Evolutionary conservation across 192 early-diverging fungal genomes (phyloP).

Genomic region (Thamnidium elegans): DNA sequence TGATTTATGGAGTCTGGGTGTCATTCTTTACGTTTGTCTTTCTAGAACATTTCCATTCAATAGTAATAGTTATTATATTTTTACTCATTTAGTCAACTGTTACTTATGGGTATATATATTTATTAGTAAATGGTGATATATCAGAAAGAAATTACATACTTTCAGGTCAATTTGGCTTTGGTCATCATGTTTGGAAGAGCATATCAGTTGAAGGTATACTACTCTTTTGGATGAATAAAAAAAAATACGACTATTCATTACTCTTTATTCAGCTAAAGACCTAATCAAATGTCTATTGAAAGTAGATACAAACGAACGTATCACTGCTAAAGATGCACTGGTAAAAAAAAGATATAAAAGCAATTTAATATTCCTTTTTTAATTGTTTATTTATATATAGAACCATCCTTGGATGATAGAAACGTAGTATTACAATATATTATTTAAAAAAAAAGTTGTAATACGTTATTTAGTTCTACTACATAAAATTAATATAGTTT

Average conservation of each 20-base stretch:
- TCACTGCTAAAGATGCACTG: background rate
- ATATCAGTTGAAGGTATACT: background rate
- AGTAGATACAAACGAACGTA: background rate
- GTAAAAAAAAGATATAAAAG: background rate
- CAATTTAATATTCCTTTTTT: background rate
- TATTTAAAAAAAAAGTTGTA: too few relatives aligned
- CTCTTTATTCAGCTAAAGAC: background rate
- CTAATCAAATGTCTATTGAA: background rate
- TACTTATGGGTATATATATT: background rate
- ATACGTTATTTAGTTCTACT: too few relatives aligned
- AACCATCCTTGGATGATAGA: background rate
- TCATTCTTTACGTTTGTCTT: constrained; percentile 90
- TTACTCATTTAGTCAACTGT: background rate
- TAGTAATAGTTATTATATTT: background rate
- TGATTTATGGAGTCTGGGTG: constrained; percentile 94
- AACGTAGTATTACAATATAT: too few relatives aligned
- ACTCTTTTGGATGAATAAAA: too few relatives aligned
- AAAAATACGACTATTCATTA: background rate
- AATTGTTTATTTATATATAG: background rate
- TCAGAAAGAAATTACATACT: background rate
- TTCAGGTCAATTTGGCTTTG: background rate
- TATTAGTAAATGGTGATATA: background rate
- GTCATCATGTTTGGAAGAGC: background rate
- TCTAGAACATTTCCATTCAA: constrained; percentile 87
- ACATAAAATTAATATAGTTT: too few relatives aligned